Evolutionary conservation across 192 early-diverging fungal genomes (phyloP).

Genomic region (Chytriomyces hyalinus): DNA sequence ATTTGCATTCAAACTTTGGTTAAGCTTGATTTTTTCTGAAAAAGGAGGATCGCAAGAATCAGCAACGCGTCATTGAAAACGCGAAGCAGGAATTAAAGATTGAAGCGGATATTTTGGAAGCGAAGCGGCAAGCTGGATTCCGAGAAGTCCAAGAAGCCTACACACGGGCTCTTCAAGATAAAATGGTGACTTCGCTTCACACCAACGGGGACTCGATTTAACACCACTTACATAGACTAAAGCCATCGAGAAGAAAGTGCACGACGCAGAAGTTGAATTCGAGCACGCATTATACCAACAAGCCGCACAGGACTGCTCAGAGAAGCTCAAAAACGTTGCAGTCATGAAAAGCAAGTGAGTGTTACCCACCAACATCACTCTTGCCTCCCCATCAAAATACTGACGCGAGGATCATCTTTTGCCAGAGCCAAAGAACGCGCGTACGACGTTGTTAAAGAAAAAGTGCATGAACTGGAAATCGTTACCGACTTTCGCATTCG

Average conservation of each 20-base stretch:
- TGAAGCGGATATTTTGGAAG: not conserved
- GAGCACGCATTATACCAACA: constrained; percentile 18
- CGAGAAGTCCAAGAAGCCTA: constrained; percentile 15
- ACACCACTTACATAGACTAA: not conserved
- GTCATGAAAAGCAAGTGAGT: not conserved
- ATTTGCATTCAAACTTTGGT: too few relatives aligned
- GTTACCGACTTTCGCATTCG: not conserved
- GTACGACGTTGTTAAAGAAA: not conserved
- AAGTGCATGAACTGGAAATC: not conserved
- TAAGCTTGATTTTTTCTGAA: too few relatives aligned
- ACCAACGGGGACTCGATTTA: not conserved
- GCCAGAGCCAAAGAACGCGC: not conserved
- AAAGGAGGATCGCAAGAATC: not conserved
- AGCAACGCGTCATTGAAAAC: not conserved
- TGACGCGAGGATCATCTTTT: not conserved
- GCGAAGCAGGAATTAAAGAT: not conserved
- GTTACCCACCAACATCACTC: too few relatives aligned
- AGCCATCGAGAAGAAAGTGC: not conserved
- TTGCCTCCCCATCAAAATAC: not conserved
- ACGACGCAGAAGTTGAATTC: not conserved
- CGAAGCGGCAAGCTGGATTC: constrained; percentile 16
- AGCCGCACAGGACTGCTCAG: too few relatives aligned
- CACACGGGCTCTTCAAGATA: not conserved
- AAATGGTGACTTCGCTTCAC: constrained; percentile 4
- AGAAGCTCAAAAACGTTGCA: not conserved